Evolutionary conservation across 805 yeast species (phyloP), one percentile per base, ranked within the genome.

Genomic region (Candida coquimbonensis): DNA sequence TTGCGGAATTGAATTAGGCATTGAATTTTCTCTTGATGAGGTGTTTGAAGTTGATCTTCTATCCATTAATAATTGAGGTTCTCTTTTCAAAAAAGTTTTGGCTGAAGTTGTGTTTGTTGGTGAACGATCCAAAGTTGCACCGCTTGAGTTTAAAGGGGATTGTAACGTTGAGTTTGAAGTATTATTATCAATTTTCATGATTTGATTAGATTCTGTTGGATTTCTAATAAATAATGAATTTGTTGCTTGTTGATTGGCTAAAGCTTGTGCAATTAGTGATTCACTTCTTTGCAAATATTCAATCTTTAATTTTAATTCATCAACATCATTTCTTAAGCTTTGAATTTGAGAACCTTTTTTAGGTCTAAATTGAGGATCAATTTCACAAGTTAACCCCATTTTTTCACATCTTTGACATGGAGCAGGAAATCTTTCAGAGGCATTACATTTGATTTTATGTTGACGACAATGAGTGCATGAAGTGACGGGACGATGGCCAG

Each of bases 391-490:
- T 35, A 88, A 69, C 3, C 80, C 82, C 86, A 86, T 83, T 58
- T 84, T 73, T 44, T 79, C 82, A 66, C 97, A 90, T 49, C 96
- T 66, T 16, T 83, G 75, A 62, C 97, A 90, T 0, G 96, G 85
- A 7, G 71, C 69, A 0, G 96, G 96, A 53, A 76, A 84, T 51
- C 82, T 78, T 21, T 84, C 90, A 3, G 87, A 77, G 1, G 97
- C 97, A 60, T 90, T 87, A 65, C 97, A 90, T 60, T 84, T 85
- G 62, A 90, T 88, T 64, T 90, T 90, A 63, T 89, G 96, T 61
- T 90, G 96, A 43, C 97, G 78, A 60, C 97, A 90, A 61, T 88
- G 93, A 0, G 96, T 87, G 61, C 97, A 90, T 4, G 96, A 84
- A 0, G 96, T 87, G 2, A 89, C 95, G 0, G 96, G 96, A 46